Conservation (phyloP, 2,329 filamentous ascomycete genomes). For the Trichoderma endophyticum region DNA sequence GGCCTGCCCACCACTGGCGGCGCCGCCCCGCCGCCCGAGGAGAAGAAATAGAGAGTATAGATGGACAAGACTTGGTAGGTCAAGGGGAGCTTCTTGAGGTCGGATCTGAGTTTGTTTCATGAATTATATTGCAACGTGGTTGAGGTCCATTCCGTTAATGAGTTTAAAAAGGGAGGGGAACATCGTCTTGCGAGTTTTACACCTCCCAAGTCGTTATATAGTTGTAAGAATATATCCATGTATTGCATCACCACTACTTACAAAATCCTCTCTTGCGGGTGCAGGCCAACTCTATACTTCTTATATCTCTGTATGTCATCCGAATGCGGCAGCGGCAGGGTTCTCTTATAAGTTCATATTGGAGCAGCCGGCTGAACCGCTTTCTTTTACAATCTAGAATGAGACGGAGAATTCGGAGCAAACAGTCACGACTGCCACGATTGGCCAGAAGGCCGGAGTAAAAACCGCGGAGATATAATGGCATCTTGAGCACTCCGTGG, state of each 20-base stretch:
- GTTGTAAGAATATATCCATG: background rate
- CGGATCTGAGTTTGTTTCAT: background rate
- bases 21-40: slow-evolving; percentile 51
- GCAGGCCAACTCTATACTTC: background rate
- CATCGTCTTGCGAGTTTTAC: background rate
- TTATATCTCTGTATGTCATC: background rate
- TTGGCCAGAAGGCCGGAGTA: background rate
- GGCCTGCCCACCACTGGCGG: slow-evolving; percentile 81
- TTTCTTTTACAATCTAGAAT: background rate
- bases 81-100: background rate
- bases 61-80: background rate
- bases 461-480: background rate
- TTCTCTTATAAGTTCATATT: background rate
- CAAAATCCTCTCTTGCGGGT: background rate
- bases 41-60: slow-evolving; percentile 34
- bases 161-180: background rate
- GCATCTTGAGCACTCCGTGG: too few species aligned
- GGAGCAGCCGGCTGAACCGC: background rate
- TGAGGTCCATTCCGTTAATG: background rate
- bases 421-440: background rate
- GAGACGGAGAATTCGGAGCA: background rate
- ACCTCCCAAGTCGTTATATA: background rate
- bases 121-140: background rate
- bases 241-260: background rate
- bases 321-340: background rate